Evolutionary conservation across 2,329 filamentous ascomycete species (phyloP).

Genomic region (Zalaria sp.): DNA sequence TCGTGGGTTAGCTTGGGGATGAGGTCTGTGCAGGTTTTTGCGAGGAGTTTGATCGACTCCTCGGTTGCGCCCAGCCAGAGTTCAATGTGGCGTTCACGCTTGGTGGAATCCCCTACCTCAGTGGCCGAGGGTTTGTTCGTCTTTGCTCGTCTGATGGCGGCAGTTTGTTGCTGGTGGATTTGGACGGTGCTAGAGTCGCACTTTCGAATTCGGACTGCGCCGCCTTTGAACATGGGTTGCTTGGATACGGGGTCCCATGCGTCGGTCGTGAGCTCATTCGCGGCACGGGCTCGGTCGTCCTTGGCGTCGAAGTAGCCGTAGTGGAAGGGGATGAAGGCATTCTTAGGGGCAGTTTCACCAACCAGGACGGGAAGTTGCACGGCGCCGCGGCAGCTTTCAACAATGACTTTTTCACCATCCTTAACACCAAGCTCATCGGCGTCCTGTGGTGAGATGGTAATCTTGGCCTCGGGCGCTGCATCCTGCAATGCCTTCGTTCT

Average conservation of each 20-base stretch:
- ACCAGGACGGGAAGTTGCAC: constrained; percentile 18
- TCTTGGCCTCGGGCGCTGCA: not conserved
- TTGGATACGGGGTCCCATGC: not conserved
- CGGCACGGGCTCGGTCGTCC: constrained; percentile 19
- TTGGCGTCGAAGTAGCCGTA: constrained; percentile 23
- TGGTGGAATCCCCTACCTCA: not conserved
- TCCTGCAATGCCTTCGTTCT: not conserved
- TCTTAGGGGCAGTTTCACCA: constrained; percentile 3
- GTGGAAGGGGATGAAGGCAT: constrained; percentile 25
- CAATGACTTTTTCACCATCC: constrained; percentile 19
- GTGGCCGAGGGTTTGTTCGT: not conserved
- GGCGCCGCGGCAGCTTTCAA: constrained; percentile 16
- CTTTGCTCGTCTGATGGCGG: not conserved
- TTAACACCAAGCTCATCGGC: constrained; percentile 12
- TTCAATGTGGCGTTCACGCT: not conserved
- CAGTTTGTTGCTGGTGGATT: not conserved
- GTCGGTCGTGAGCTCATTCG: constrained; percentile 21
- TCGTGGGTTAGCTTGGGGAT: not conserved
- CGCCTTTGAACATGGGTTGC: not conserved
- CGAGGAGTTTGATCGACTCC: not conserved
- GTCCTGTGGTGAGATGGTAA: constrained; percentile 9
- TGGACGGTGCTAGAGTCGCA: not conserved
- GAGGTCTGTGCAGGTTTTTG: not conserved
- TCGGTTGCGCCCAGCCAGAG: not conserved
- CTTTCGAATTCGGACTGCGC: not conserved